These are phyloP conservation scores for Pseudofabraea citricarpa DNA, from an alignment of 2,329 filamentous ascomycete genomes.

Conservation along the genomic window DNA sequence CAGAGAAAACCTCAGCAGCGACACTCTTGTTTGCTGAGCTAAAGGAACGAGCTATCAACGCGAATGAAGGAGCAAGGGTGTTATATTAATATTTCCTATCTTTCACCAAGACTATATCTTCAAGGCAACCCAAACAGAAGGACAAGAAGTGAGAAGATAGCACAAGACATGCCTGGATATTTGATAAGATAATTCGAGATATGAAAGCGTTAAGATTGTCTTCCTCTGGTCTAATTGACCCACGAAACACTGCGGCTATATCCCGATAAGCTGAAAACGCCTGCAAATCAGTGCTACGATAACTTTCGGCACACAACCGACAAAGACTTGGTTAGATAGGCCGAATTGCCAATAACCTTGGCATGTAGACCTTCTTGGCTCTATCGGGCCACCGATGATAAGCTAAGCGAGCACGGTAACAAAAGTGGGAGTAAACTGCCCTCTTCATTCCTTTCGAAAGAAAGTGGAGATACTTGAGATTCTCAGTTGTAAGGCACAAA, in stretches of 20 bases:
- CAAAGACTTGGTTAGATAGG: background rate
- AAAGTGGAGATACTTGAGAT: background rate
- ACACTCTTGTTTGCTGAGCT: background rate
- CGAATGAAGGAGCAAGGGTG: background rate
- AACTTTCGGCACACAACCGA: too few species aligned
- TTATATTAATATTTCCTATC: too few species aligned
- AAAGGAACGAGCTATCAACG: background rate
- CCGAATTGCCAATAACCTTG: background rate
- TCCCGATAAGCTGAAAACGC: background rate
- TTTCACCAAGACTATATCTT: too few species aligned
- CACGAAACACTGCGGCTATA: background rate
- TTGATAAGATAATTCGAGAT: too few species aligned
- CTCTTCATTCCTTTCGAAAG: background rate
- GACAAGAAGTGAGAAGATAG: too few species aligned
- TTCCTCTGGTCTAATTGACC: background rate
- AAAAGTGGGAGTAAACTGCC: background rate
- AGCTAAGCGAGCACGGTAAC: background rate
- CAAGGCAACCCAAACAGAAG: too few species aligned
- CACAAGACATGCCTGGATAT: too few species aligned
- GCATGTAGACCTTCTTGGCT: background rate
- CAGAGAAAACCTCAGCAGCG: background rate
- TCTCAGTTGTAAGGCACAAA: background rate
- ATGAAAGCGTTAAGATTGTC: background rate
- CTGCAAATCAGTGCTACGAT: background rate
- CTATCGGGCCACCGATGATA: background rate